A percentile compares a stretch with the other conserved stretches of the same genome.
Evolutionary conservation across 148 eudicot species (phyloP).

Genomic region (Cornus kousa): DNA sequence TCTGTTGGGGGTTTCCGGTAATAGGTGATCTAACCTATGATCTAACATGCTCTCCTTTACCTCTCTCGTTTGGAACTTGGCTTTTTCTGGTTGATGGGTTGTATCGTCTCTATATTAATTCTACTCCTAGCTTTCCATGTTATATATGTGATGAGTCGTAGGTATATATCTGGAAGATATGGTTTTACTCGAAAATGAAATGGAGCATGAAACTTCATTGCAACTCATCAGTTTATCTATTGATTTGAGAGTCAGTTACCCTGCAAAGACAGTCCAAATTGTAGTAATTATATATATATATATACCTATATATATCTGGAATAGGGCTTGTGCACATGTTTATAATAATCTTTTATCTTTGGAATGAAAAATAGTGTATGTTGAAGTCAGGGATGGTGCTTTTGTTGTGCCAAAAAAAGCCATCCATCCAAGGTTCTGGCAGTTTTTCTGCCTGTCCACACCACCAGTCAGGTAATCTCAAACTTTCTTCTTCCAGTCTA

Average conservation of each 20-base stretch:
- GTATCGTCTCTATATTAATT: neutral
- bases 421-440: no score
- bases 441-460: no score
- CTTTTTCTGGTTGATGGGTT: slow-evolving; percentile 9
- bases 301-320: no score
- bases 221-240: neutral
- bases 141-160: neutral
- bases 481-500: no score
- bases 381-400: no score
- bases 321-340: no score
- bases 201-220: neutral
- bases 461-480: no score
- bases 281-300: no score
- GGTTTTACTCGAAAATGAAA: neutral
- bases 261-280: no score
- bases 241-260: neutral
- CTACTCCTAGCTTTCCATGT: neutral
- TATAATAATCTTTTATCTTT: no score
- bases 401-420: no score
- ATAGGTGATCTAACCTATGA: neutral
- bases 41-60: neutral
- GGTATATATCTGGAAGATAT: neutral
- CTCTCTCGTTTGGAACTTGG: neutral
- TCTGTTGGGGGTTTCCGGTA: neutral
- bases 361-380: no score